phyloP scores from a whole-genome alignment of 805 yeast species.

The Blastobotrys terrestris region DNA sequence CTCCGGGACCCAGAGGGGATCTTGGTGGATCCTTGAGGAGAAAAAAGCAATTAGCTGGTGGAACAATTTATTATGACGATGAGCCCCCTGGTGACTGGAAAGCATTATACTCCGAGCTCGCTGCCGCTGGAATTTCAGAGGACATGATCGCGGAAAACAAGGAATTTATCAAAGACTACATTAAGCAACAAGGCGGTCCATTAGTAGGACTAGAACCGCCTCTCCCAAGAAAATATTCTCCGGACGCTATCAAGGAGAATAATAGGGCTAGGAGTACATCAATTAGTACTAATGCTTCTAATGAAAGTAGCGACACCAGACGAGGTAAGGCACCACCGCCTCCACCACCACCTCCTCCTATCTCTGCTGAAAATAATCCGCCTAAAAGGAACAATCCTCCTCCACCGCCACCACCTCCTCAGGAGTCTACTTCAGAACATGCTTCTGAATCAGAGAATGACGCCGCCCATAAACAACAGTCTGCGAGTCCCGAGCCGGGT shows the following conservation, averaged over 20 bases:
- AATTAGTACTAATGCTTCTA: constrained; percentile 8
- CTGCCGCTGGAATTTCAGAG: constrained; percentile 72
- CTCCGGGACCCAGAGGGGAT: constrained; percentile 63
- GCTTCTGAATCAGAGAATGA: too few species aligned
- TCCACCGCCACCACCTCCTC: constrained; percentile 24
- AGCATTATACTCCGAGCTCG: constrained; percentile 63
- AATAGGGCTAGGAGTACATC: constrained; percentile 17
- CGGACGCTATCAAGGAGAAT: constrained; percentile 15
- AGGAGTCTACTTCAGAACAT: constrained; percentile 14
- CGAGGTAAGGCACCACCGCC: constrained; percentile 31
- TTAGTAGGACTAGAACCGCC: constrained; percentile 83
- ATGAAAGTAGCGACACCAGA: neutral
- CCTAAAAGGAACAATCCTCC: constrained; percentile 21
- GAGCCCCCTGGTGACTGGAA: constrained; percentile 85
- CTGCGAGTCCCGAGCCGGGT: neutral
- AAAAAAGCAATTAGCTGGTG: constrained; percentile 25
- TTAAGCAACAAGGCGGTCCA: constrained; percentile 68
- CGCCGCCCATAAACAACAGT: constrained; percentile 3
- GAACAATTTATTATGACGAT: constrained; percentile 59
- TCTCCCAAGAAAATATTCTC: constrained; percentile 50
- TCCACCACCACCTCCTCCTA: constrained; percentile 34
- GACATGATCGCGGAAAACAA: constrained; percentile 86
- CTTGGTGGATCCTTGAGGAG: constrained; percentile 29
- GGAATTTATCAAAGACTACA: constrained; percentile 74
- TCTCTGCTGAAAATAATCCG: constrained; percentile 16